Evolutionary conservation across 768 basidiomycete genomes (phyloP).

Genomic region (Thelephora ganbajun): DNA sequence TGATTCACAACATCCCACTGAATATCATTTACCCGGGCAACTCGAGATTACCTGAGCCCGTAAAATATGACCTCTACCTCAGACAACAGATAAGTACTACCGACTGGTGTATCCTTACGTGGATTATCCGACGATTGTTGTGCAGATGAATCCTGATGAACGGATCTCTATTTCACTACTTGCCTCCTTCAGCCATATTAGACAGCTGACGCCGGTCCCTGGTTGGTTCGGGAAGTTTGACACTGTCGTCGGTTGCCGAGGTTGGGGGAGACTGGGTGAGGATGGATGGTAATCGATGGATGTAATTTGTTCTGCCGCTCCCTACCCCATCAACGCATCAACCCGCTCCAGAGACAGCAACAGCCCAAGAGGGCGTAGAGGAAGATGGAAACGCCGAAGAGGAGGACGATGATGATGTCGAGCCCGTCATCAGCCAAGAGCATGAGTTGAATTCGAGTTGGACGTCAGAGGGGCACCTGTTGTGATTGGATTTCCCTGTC

Average conservation of each 20-base stretch:
- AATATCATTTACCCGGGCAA: constrained; percentile 64
- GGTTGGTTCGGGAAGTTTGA: constrained; percentile 56
- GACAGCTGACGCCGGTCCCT: constrained; percentile 41
- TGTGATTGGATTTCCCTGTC: constrained; percentile 1
- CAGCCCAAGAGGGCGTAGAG: constrained; percentile 10
- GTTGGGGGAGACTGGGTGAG: constrained; percentile 58
- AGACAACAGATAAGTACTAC: constrained; percentile 51
- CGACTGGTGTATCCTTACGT: background rate
- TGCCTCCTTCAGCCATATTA: constrained; percentile 80
- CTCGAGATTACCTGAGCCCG: constrained; percentile 82
- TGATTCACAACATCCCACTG: constrained; percentile 26
- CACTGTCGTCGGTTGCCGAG: constrained; percentile 54
- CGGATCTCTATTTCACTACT: constrained; percentile 77
- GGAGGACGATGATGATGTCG: constrained; percentile 66
- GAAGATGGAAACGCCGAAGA: constrained; percentile 32
- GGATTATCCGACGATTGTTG: background rate
- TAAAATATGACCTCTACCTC: constrained; percentile 82
- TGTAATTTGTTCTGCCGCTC: constrained; percentile 45
- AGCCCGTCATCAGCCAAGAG: constrained; percentile 49
- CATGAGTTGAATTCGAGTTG: constrained; percentile 12
- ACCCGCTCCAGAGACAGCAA: constrained; percentile 1
- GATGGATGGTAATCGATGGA: constrained; percentile 48
- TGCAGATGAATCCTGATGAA: constrained; percentile 78
- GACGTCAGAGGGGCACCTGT: constrained; percentile 19
- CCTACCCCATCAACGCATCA: constrained; percentile 21